These are phyloP conservation scores for Coriolopsis trogii DNA, from an alignment of 1,284 basidiomycete genomes.

Conservation along the genomic window DNA sequence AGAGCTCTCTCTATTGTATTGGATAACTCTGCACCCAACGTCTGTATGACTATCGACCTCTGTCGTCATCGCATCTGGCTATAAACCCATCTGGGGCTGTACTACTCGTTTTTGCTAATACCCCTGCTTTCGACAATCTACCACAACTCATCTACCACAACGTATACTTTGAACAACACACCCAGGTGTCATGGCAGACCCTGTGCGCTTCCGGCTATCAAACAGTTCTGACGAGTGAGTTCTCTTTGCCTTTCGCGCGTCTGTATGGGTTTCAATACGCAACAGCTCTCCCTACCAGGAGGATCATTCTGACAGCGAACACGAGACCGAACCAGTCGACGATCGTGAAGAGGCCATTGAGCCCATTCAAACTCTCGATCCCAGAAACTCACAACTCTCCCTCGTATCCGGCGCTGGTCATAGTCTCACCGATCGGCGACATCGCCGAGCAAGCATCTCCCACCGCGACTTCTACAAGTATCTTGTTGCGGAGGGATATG, in stretches of 20 bases:
- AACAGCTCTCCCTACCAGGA: conserved; percentile 19
- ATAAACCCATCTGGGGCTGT: conserved; percentile 8
- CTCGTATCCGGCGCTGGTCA: conserved; percentile 20
- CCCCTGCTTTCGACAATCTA: neutral
- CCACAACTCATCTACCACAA: neutral
- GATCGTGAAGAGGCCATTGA: conserved; percentile 10
- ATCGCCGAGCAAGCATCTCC: conserved; percentile 26
- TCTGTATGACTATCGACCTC: neutral
- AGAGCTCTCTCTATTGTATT: conserved; percentile 22
- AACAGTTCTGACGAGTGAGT: conserved; percentile 26
- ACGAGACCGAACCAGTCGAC: conserved; percentile 5
- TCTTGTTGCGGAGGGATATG: conserved; percentile 32
- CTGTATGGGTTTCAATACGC: conserved; percentile 1
- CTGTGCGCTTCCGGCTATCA: conserved; percentile 16
- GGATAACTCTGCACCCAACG: conserved; percentile 2
- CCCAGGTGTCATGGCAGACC: conserved; percentile 14
- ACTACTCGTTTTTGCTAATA: conserved; percentile 15
- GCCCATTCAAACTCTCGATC: conserved; percentile 13
- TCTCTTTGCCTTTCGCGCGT: neutral
- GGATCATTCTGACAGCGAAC: conserved; percentile 22
- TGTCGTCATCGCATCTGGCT: conserved; percentile 2
- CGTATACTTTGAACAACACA: neutral
- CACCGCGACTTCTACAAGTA: conserved; percentile 35
- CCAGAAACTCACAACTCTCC: conserved; percentile 21
- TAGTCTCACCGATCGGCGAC: conserved; percentile 20